A percentile compares a stretch with the other conserved stretches of the same genome.
Conservation (phyloP, 2,329 filamentous ascomycete genomes). For the Ustulina deusta region DNA sequence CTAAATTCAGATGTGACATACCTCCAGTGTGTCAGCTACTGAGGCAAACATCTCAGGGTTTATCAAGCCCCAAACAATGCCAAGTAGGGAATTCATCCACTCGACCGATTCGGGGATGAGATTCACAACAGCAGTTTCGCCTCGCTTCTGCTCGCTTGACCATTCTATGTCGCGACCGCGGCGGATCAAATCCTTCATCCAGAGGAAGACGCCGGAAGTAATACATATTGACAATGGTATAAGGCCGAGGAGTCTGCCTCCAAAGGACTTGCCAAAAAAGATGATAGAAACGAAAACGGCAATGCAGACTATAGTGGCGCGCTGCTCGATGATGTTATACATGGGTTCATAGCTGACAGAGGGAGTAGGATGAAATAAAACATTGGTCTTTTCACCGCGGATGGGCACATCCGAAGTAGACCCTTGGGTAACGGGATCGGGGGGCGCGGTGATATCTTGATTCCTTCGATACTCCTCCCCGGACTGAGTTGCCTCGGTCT, state of each 20-base stretch:
- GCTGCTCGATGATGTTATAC: conserved; percentile 79
- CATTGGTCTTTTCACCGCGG: conserved; percentile 94
- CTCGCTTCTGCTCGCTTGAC: conserved; percentile 86
- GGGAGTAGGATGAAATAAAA: conserved; percentile 94
- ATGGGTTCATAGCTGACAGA: conserved; percentile 91
- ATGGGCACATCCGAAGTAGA: conserved; percentile 95
- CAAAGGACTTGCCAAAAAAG: conserved; percentile 82
- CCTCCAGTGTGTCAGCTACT: conserved; percentile 88
- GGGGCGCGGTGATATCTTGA: conserved; percentile 91
- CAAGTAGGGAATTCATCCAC: conserved; percentile 93
- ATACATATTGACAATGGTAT: conserved; percentile 79
- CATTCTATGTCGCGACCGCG: conserved; percentile 88
- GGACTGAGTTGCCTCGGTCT: conserved; percentile 77
- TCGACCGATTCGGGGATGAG: conserved; percentile 92
- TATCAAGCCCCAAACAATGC: conserved; percentile 88
- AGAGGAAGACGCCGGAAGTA: conserved; percentile 83
- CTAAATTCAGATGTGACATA: conserved; percentile 32
- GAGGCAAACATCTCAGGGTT: conserved; percentile 96
- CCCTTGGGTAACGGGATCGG: conserved; percentile 84
- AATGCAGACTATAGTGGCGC: conserved; percentile 76
- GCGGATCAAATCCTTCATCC: conserved; percentile 87
- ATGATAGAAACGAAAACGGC: conserved; percentile 80
- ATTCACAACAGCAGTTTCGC: conserved; percentile 87
- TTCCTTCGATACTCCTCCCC: conserved; percentile 83
- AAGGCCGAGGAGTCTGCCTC: conserved; percentile 80